These are phyloP conservation scores for Ilex paraguariensis DNA, from an alignment of 305 asterid species.

Conservation along the genomic window DNA sequence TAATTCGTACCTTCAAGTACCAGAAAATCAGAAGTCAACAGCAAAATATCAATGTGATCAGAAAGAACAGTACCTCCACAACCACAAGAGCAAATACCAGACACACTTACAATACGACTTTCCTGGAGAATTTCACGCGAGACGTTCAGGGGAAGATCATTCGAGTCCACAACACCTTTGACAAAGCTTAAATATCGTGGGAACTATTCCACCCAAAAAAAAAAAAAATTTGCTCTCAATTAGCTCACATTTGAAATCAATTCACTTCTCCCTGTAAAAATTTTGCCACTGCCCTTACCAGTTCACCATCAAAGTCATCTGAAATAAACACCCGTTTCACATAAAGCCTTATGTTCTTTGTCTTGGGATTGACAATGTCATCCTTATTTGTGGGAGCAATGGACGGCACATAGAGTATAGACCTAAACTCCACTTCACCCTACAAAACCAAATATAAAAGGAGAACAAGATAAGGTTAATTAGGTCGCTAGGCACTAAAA, in stretches of 20 bases:
- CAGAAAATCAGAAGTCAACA: slow-evolving; percentile 3
- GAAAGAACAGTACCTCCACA: neutral
- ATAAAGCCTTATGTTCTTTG: slow-evolving; percentile 85
- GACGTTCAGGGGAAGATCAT: slow-evolving; percentile 95
- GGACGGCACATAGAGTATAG: slow-evolving; percentile 81
- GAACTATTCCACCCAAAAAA: slow-evolving; percentile 47
- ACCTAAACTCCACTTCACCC: slow-evolving; percentile 99
- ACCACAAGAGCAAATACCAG: neutral
- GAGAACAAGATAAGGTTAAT: slow-evolving; percentile 2
- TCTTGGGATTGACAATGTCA: slow-evolving; percentile 77
- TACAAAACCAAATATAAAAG: slow-evolving; percentile 24
- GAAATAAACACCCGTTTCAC: slow-evolving; percentile 96
- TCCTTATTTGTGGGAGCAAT: slow-evolving; percentile 73
- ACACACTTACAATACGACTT: slow-evolving; percentile 85
- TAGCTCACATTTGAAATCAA: slow-evolving; percentile 2
- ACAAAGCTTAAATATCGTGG: slow-evolving; percentile 95
- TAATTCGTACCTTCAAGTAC: slow-evolving; percentile 69
- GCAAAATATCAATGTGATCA: slow-evolving; percentile 5
- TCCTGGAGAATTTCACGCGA: slow-evolving; percentile 98
- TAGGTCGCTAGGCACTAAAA: too few species aligned
- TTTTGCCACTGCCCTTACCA: slow-evolving; percentile 51
- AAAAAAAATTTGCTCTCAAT: slow-evolving; percentile 11
- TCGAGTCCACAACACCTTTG: slow-evolving; percentile 97
- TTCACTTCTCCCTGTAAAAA: slow-evolving; percentile 1
- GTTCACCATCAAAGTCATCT: slow-evolving; percentile 96